phyloP scores from a whole-genome alignment of 495 filamentous ascomycete genomes.

The Aspergillus kassunensis region DNA sequence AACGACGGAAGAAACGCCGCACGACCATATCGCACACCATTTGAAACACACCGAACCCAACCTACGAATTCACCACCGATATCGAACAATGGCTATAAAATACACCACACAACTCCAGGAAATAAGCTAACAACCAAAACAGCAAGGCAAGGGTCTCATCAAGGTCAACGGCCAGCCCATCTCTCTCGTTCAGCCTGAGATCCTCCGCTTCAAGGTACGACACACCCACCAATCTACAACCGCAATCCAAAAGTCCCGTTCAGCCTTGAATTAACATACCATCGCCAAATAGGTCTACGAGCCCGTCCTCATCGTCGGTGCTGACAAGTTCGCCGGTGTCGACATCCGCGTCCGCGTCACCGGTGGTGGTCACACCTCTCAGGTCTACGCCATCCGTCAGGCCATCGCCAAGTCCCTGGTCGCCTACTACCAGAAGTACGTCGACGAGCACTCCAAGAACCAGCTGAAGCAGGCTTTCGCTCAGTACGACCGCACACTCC shows the following conservation, averaged over 20 bases:
- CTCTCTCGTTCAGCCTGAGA: conserved; percentile 87
- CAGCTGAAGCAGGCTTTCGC: conserved; percentile 90
- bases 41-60: neutral
- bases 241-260: neutral
- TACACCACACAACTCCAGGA: neutral
- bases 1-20: neutral
- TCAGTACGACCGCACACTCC: conserved; percentile 92
- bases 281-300: conserved; percentile 74
- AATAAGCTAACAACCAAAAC: conserved; percentile 23
- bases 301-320: conserved; percentile 90
- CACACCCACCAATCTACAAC: neutral
- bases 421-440: conserved; percentile 99
- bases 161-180: conserved; percentile 98
- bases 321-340: conserved; percentile 93
- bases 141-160: conserved; percentile 90
- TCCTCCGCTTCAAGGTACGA: conserved; percentile 91
- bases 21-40: conserved; percentile 1
- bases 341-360: conserved; percentile 96
- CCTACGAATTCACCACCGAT: neutral
- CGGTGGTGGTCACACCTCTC: conserved; percentile 96
- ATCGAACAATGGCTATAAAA: neutral
- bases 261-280: conserved; percentile 6
- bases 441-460: conserved; percentile 99
- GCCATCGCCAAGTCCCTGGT: conserved; percentile 97
- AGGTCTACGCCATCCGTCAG: conserved; percentile 98